Conservation (phyloP, 1,284 basidiomycete genomes). For the Ganoderma leucocontextum region DNA sequence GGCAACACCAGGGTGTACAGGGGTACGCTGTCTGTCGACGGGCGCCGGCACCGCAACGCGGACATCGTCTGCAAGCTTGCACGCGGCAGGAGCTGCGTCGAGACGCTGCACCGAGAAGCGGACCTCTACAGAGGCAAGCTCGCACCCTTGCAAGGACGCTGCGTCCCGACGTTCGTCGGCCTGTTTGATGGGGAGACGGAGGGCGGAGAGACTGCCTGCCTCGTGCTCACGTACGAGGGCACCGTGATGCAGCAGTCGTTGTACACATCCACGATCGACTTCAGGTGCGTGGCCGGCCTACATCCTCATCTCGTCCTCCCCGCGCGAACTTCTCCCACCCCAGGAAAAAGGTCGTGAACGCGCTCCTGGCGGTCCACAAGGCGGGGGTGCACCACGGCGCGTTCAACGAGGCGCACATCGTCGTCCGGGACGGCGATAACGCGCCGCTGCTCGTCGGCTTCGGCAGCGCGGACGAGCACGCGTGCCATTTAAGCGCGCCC, state of each 20-base stretch:
- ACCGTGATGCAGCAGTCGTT: constrained; percentile 15
- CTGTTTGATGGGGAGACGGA: constrained; percentile 21
- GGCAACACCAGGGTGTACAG: constrained; percentile 10
- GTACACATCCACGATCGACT: constrained; percentile 17
- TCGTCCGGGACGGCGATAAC: constrained; percentile 16
- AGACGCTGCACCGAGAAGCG: constrained; percentile 18
- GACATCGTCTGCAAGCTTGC: constrained; percentile 25
- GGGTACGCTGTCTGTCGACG: constrained; percentile 19
- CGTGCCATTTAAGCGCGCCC: constrained; percentile 14
- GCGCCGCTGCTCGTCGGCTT: constrained; percentile 21
- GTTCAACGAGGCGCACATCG: constrained; percentile 20
- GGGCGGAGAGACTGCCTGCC: constrained; percentile 12
- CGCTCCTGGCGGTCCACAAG: constrained; percentile 17
- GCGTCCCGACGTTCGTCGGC: constrained; percentile 18
- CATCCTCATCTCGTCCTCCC: not conserved
- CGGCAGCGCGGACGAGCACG: constrained; percentile 17
- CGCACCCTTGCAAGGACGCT: constrained; percentile 14
- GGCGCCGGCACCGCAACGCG: not conserved
- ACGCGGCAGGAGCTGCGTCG: constrained; percentile 1
- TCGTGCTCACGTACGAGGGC: constrained; percentile 22
- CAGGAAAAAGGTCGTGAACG: constrained; percentile 20
- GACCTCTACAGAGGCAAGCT: constrained; percentile 18
- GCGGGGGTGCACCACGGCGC: constrained; percentile 20
- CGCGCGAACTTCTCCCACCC: constrained; percentile 2
- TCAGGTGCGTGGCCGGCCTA: constrained; percentile 15